Evolutionary conservation across 495 filamentous ascomycete species (phyloP), one percentile per base, ranked within the genome.

Genomic region (Eremomyces bilateralis): DNA sequence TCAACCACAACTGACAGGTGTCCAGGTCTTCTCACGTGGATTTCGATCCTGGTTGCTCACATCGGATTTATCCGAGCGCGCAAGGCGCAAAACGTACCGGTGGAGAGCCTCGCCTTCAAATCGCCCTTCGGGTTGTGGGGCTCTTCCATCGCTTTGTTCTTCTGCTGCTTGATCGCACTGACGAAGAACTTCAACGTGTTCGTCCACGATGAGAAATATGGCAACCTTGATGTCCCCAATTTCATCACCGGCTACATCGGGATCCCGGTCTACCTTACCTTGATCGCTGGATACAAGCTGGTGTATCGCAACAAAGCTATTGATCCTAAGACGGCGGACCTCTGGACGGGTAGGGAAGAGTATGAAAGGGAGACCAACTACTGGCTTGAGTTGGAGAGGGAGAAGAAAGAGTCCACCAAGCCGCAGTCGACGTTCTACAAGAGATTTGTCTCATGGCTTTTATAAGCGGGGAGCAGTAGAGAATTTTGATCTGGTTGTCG

Each of bases 171-270:
- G 16, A 73, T 92, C 41, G 67, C 67, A 11, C 46, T 84, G 15
- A 80, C 75, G 40, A 81, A 84, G 61, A 74, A 81, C 48, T 88
- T 71, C 47, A 66, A 67, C 43, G 72, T 79, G 18, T 92, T 83
- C 52, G 53, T 62, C 3, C 49, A 58, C 39, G 53, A 45, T 16
- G 24, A 43, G 11, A 55, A 58, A 25, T 70, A 63, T 35, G 64
- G 67, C 8, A 60, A 63, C 28, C 73, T 71, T 48, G 60, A 71
- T 46, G 71, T 73, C 49, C 71, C 72, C 53, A 76, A 67, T 44
- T 88, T 88, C 53, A 65, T 90, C 51, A 84, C 78, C 0, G 69
- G 70, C 3, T 84, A 88, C 45, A 66, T 83, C 3, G 80, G 79
- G 21, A 84, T 90, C 45, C 75, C 76, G 3, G 55, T 85, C 11